Evolutionary conservation across 208 protist species (phyloP), one percentile per base, ranked within the genome.

Genomic region (Jaenimonas drosophilae): DNA sequence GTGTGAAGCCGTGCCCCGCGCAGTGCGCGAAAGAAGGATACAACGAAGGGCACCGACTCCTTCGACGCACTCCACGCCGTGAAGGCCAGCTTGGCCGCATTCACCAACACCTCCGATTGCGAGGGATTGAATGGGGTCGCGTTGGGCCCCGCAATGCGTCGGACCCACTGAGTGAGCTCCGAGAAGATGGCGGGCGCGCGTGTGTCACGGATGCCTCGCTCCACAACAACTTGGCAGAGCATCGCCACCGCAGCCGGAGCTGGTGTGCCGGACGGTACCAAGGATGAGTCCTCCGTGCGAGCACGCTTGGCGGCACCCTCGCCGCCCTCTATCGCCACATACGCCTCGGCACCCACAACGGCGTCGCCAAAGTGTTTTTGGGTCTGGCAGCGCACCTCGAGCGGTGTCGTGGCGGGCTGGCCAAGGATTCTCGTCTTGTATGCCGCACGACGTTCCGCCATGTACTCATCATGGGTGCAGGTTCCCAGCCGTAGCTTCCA

Each of bases 351-450:
- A 24, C 44, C 47, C 19, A 60, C 42, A 12, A 64, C 68, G 45
- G 39, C 44, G 27, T 23, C 33, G 37, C 16, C 16, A 17, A 42
- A 21, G 64, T 90, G 74, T 42, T 78, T 82, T 27, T 82, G 74
- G 12, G 47, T 49, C 36, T 70, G 58, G 49, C 75, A 82, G 19
- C 62, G 66, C 52, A 66, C 61, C 58, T 94, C 81, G 16, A 83
- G 33, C 23, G 69, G 40, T 46, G 64, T 81, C 21, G 32, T 45
- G 14, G 86, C 74, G 2, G 54, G 24, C 19, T 53, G 48, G 39
- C 64, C 56, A 11, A 86, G 65, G 52, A 94, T 91, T 42, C 86
- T 75, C 23, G 84, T 69, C 1, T 62, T 65, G 57, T 88, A 91
- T 14, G 86, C 86, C 2, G 79, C 78, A 17, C 74, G 68, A 21